Evolutionary conservation across 805 yeast species (phyloP).

Genomic region (Millerozyma miso): DNA sequence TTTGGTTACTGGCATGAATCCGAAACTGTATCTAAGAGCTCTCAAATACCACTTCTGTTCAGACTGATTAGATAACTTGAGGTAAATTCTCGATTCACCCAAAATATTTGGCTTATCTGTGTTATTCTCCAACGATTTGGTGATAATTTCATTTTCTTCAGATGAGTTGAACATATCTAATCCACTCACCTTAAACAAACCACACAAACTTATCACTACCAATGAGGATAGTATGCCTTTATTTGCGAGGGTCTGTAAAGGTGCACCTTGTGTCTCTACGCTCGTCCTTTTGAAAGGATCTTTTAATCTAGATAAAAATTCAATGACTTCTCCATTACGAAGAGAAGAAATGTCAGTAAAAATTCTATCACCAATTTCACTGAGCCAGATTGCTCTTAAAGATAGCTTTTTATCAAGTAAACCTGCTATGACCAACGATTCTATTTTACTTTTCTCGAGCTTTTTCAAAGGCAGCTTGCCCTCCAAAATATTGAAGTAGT

Average conservation of each 20-base stretch:
- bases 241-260: slow-evolving; percentile 50
- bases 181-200: slow-evolving; percentile 2
- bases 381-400: slow-evolving; percentile 65
- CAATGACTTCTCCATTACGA: slow-evolving; percentile 7
- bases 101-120: slow-evolving; percentile 47
- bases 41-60: slow-evolving; percentile 53
- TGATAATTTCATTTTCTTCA: slow-evolving; percentile 22
- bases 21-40: slow-evolving; percentile 37
- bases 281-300: slow-evolving; percentile 24
- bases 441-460: slow-evolving; percentile 5
- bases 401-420: slow-evolving; percentile 59
- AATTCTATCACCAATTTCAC: slow-evolving; percentile 40
- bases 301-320: slow-evolving; percentile 8
- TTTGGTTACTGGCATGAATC: slow-evolving; percentile 8
- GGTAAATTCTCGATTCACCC: slow-evolving; percentile 43
- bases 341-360: slow-evolving; percentile 7
- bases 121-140: slow-evolving; percentile 28
- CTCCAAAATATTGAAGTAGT: slow-evolving; percentile 27
- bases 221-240: slow-evolving; percentile 53
- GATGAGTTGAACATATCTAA: neutral
- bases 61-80: slow-evolving; percentile 41
- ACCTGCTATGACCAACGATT: slow-evolving; percentile 48
- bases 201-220: slow-evolving; percentile 33
- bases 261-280: slow-evolving; percentile 45
- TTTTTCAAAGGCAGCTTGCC: slow-evolving; percentile 3